Conservation (phyloP, 148 eudicot species). For the Chenopodium formosanum region DNA sequence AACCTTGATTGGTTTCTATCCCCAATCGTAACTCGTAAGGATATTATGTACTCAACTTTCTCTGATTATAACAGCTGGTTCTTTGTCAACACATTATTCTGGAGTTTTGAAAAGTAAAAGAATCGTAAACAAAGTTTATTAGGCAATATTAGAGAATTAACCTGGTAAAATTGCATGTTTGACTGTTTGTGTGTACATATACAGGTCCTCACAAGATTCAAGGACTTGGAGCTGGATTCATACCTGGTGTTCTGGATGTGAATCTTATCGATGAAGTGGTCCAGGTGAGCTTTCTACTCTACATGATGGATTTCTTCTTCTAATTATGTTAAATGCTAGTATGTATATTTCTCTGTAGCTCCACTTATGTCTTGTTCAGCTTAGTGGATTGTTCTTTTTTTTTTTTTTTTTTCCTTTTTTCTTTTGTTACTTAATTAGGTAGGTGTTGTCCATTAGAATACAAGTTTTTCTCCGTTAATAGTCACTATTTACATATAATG, state of each 20-base stretch:
- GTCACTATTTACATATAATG: background rate
- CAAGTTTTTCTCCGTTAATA: background rate
- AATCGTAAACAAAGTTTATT: background rate
- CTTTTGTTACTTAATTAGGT: too few species aligned
- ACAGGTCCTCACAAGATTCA: conserved; percentile 82
- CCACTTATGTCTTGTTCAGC: background rate
- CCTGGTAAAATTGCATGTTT: background rate
- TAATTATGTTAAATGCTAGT: background rate
- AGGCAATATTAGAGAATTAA: background rate
- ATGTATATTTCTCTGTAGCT: background rate
- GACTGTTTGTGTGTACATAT: background rate
- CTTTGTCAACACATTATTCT: background rate
- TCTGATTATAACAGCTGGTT: background rate
- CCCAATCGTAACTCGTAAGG: background rate
- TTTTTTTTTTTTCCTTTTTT: too few species aligned
- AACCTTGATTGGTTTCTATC: background rate
- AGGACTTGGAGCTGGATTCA: conserved; percentile 86
- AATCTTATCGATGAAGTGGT: conserved; percentile 65
- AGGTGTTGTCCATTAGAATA: background rate
- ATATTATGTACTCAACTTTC: background rate
- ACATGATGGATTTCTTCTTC: background rate
- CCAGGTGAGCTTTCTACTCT: conserved; percentile 44
- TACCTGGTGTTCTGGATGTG: conserved; percentile 65
- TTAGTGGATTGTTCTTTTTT: background rate
- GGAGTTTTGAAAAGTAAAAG: background rate